A percentile compares a stretch with the other conserved stretches of the same genome.
phyloP scores from a whole-genome alignment of 352 stramenopile genomes.

The Aphanomyces stellatus region DNA sequence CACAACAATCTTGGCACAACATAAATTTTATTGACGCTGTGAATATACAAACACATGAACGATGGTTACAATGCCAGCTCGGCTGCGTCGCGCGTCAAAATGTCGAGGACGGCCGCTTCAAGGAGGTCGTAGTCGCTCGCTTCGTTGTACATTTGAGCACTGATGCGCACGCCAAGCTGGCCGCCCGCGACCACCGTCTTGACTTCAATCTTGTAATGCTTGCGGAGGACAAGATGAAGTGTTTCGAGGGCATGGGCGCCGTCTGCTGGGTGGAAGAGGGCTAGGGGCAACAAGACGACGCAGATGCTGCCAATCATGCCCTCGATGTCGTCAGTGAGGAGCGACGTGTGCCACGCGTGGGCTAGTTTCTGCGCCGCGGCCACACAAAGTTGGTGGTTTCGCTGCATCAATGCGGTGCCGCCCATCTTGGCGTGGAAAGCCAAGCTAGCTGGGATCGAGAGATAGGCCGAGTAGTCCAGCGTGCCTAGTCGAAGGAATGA shows the following conservation, averaged over 20 bases:
- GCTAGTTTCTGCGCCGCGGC: constrained; percentile 15
- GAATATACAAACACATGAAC: not conserved
- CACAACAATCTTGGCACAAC: no score
- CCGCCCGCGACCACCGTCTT: not conserved
- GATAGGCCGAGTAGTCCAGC: constrained; percentile 6
- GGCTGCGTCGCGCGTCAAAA: not conserved
- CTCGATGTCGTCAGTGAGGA: not conserved
- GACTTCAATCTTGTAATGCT: constrained; percentile 4
- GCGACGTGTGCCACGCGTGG: constrained; percentile 11
- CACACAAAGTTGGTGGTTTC: constrained; percentile 27
- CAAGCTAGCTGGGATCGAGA: not conserved
- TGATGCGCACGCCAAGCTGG: not conserved
- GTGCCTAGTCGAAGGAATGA: constrained; percentile 5
- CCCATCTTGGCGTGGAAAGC: constrained; percentile 13
- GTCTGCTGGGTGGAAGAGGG: not conserved
- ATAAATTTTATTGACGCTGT: not conserved
- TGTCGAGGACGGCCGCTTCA: not conserved
- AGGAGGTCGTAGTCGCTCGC: constrained; percentile 5
- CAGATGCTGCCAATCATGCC: not conserved
- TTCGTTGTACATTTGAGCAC: constrained; percentile 19
- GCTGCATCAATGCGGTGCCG: constrained; percentile 20
- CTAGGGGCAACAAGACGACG: not conserved
- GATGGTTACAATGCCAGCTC: not conserved
- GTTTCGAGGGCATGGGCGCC: not conserved
- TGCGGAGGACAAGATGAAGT: not conserved